Evolutionary conservation across 345 rosid species (phyloP), one percentile per base, ranked within the genome.

Genomic region (Limnanthes douglasii): DNA sequence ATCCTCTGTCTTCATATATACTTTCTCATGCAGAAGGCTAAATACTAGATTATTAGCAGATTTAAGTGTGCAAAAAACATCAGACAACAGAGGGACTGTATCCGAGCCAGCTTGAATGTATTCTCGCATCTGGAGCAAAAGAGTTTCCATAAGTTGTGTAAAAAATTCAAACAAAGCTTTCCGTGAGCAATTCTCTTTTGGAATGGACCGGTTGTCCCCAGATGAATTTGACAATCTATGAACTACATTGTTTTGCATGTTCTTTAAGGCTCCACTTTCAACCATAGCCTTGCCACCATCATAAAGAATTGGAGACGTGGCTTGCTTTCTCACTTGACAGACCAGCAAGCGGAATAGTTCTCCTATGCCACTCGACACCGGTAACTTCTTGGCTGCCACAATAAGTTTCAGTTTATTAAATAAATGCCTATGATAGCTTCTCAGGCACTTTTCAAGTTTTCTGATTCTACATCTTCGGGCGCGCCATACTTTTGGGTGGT

Each of bases 391-490:
- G 54, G 35, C 50, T 41, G 30, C 44, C 26, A 69, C 23, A 38
- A 77, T 52, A 34, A 41, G 55, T 48, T 72, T 61, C 23, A 80
- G 54, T 65, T 67, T 72, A 43, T 70, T 60, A 57, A 84, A 80
- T 26, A 80, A 67, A 61, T 80, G 82, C 40, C 88, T 67, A 27
- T 90, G 96, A 44, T 90, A 80, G 61, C 98, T 80, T 59, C 53
- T 56, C 33, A 69, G 32, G 52, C 43, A 8, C 44, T 51, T 53
- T 57, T 73, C 30, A 51, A 50, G 51, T 43, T 62, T 38, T 64
- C 47, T 6, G 46, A 43, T 34, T 62, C 40, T 8, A 48, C 75
- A 43, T 55, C 70, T 31, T 18, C 9, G 11, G 39, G 44, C 45
- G 56, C 39, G 19, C 54, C 56, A 69, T 77, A 75, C 60, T 57